A percentile compares a stretch with the other conserved stretches of the same genome.
These are phyloP conservation scores for Acacia pycnantha DNA, from an alignment of 331 rosid genomes.

Conservation along the genomic window DNA sequence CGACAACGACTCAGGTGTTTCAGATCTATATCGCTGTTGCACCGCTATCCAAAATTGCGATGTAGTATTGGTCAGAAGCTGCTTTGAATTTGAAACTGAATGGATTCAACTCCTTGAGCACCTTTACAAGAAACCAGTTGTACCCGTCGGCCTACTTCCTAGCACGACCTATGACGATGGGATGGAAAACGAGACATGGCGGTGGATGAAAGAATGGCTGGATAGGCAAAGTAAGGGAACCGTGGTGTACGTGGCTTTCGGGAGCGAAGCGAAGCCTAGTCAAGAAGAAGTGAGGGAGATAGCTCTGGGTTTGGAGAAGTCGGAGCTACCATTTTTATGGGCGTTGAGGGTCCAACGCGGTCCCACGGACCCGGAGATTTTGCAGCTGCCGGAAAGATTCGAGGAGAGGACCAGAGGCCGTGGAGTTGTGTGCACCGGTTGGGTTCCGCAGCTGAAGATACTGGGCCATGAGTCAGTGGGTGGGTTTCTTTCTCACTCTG, in stretches of 20 bases:
- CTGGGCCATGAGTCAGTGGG: too few relatives aligned
- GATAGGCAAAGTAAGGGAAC: background rate
- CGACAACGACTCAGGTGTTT: background rate
- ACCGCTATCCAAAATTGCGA: slow-evolving; percentile 17
- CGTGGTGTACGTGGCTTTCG: background rate
- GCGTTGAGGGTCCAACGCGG: background rate
- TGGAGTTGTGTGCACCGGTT: too few relatives aligned
- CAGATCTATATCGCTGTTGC: background rate
- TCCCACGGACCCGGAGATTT: too few relatives aligned
- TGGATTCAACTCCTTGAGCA: slow-evolving; percentile 31
- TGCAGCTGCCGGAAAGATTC: too few relatives aligned
- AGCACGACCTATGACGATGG: background rate
- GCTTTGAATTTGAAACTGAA: slow-evolving; percentile 34
- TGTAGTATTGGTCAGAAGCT: slow-evolving; percentile 19
- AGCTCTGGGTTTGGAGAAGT: background rate
- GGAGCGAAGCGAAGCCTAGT: background rate
- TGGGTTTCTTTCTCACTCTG: too few relatives aligned
- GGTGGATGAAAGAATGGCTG: background rate
- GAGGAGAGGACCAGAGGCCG: too few relatives aligned
- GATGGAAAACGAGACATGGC: background rate
- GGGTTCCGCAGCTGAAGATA: too few relatives aligned
- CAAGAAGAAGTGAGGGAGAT: background rate
- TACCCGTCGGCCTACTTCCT: slow-evolving; percentile 39
- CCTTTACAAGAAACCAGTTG: slow-evolving; percentile 28
- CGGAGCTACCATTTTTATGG: background rate